Base-by-base conservation (phyloP, 306 rosid species). In the Lupinus albus region DNA sequence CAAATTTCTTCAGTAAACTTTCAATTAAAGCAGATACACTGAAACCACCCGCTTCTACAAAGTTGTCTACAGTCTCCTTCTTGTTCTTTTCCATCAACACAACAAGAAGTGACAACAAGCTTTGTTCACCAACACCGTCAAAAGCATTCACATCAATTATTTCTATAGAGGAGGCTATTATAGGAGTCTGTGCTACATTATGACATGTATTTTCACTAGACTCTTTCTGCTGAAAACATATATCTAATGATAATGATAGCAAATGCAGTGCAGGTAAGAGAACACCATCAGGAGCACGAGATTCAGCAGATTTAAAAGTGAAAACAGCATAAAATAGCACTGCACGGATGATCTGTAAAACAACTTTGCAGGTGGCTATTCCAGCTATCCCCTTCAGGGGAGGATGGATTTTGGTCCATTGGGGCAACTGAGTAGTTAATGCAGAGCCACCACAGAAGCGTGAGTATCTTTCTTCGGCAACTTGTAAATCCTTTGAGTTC, bases 381-480 rank as follows among this genome's bases (percentile, higher is more conserved):
- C 89, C 88, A 46, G 96, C 79, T 61, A 94, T 60, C 74, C 94
- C 91, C 66, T 61, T 73, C 52, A 94, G 71, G 44, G 99, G 97
- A 72, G 89, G 85, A 80, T 90, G 86, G 61, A 87, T 79, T 76
- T 82, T 81, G 56, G 89, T 88, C 99, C 99, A 94, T 48, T 77
- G 45, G 28, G 99, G 99, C 54, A 90, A 79, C 81, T 86, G 99
- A 55, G 64, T 56, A 62, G 89, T 82, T 58, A 76, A 80, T 16
- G 95, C 95, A 48, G 96, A 86, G 50, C 73, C 74, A 17, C 86
- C 64, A 71, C 91, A 83, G 67, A 84, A 90, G 67, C 95, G 96
- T 61, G 85, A 45, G 74, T 94, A 94, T 84, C 97, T 81, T 82
- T 94, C 99, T 81, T 94, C 99, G n/a, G 97, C 95, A 68, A 68